These are phyloP conservation scores for Cryptococcus sp. DNA, from an alignment of 1,284 basidiomycete genomes.

Conservation along the genomic window DNA sequence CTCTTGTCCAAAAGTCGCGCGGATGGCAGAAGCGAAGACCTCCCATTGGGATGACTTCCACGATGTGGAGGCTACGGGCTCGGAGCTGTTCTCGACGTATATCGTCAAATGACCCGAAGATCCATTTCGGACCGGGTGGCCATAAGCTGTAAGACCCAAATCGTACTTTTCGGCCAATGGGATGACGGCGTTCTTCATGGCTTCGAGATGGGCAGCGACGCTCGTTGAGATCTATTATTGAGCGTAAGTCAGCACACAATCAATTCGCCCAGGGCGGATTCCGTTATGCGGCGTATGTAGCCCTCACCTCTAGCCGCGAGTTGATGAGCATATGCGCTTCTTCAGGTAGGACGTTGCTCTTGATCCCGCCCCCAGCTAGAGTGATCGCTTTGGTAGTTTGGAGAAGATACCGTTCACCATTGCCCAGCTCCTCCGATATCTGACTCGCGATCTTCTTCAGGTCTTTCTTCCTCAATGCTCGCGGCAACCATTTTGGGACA, in stretches of 20 bases:
- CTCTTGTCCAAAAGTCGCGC: slow-evolving; percentile 8
- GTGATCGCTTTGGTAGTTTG: slow-evolving; percentile 11
- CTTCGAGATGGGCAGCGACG: slow-evolving; percentile 1
- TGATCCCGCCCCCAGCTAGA: slow-evolving; percentile 6
- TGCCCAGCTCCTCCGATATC: not conserved
- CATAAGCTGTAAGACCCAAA: not conserved
- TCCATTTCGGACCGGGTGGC: not conserved
- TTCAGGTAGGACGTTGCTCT: slow-evolving; percentile 14
- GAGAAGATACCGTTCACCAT: slow-evolving; percentile 3
- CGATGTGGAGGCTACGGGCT: not conserved
- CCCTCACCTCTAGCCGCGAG: slow-evolving; percentile 12
- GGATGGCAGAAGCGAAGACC: slow-evolving; percentile 6
- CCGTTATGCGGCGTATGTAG: not conserved
- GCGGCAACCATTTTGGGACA: slow-evolving; percentile 2
- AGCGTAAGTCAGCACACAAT: not conserved
- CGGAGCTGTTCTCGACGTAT: not conserved
- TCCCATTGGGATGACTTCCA: slow-evolving; percentile 4
- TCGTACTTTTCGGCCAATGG: slow-evolving; percentile 7
- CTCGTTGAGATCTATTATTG: slow-evolving; percentile 3
- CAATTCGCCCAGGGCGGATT: not conserved
- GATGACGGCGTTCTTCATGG: slow-evolving; percentile 5
- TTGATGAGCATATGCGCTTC: slow-evolving; percentile 10
- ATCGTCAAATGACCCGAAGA: not conserved
- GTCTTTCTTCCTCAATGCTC: not conserved
- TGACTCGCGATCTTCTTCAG: not conserved